These are phyloP conservation scores for Chlamydomonas eustigma DNA, from an alignment of 139 green algal genomes.

Conservation along the genomic window DNA sequence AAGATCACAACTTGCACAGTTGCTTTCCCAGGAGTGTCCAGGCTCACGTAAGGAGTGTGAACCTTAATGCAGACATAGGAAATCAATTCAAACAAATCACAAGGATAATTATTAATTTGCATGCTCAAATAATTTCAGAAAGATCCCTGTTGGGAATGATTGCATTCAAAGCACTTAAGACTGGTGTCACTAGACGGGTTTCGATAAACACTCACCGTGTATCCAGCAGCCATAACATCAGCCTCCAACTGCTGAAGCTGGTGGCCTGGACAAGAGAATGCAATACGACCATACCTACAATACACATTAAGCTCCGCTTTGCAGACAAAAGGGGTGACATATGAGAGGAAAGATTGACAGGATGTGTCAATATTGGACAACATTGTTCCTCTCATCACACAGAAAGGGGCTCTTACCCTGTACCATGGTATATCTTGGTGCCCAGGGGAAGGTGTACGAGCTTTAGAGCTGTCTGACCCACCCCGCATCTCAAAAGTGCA, in stretches of 20 bases:
- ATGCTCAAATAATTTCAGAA: too few relatives aligned
- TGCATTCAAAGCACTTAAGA: too few relatives aligned
- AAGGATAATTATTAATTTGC: too few relatives aligned
- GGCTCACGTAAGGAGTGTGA: slow-evolving; percentile 41
- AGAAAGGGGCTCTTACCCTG: slow-evolving; percentile 17
- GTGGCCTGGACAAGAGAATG: slow-evolving; percentile 41
- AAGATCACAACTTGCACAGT: slow-evolving; percentile 56
- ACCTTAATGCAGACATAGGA: too few relatives aligned
- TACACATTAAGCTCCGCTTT: not conserved
- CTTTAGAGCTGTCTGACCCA: slow-evolving; percentile 27
- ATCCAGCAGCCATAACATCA: slow-evolving; percentile 19
- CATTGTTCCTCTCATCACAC: too few relatives aligned
- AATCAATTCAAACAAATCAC: too few relatives aligned
- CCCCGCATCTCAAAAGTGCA: slow-evolving; percentile 17
- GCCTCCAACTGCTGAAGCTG: slow-evolving; percentile 39
- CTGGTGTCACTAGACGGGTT: too few relatives aligned
- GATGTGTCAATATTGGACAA: too few relatives aligned
- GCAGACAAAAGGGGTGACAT: not conserved
- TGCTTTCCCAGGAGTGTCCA: slow-evolving; percentile 56
- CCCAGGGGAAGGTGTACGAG: slow-evolving; percentile 31
- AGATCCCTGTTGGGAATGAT: too few relatives aligned
- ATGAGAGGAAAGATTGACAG: too few relatives aligned
- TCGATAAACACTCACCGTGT: slow-evolving; percentile 25
- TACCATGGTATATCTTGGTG: slow-evolving; percentile 26
- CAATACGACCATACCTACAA: slow-evolving; percentile 38